Evolutionary conservation across 768 basidiomycete species (phyloP), one percentile per base, ranked within the genome.

Genomic region (Tricholoma terreum): DNA sequence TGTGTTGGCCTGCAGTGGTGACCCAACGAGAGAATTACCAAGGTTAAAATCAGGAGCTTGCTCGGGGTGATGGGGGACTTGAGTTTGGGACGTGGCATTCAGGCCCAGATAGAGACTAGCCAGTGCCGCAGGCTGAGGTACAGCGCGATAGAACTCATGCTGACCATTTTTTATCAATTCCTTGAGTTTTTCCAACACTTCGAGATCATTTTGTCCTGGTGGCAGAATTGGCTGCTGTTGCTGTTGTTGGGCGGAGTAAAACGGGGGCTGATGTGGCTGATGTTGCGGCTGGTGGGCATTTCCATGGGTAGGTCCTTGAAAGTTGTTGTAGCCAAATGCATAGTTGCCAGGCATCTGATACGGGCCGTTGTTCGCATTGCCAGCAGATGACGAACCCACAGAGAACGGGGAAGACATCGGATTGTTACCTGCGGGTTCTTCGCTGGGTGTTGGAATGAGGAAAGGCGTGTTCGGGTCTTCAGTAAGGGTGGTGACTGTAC

Each of bases 181-280:
- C 69, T 92, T 91, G 69, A 92, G 83, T 55, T 84, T 84, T 71
- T 90, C 84, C 58, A 92, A 79, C 31, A 85, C 79, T 67, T 90
- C 86, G 59, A 91, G 80, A 72, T 90, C 90, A 66, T 76, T 79
- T 63, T 82, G 77, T 7, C 85, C 87, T 19, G 81, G 77, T 2
- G 82, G 80, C 0, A 80, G 65, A n/a, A 64, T 63, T 14, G 58
- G 65, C 55, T 59, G 58, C 61, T 64, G 64, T 58, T 57, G 56
- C 54, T 51, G 55, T 59, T 64, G 62, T 50, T 30, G 53, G 35
- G 58, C 58, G 56, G 69, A 57, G 67, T 67, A 57, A 49, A 63
- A 57, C 54, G 62, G 61, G 33, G 57, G 61, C 15, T 35, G 69
- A 59, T 48, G 66, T 69, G 35, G 52, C 45, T 54, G 68, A 56